Evolutionary conservation across 805 yeast species (phyloP).

Genomic region (Pichia exigua): DNA sequence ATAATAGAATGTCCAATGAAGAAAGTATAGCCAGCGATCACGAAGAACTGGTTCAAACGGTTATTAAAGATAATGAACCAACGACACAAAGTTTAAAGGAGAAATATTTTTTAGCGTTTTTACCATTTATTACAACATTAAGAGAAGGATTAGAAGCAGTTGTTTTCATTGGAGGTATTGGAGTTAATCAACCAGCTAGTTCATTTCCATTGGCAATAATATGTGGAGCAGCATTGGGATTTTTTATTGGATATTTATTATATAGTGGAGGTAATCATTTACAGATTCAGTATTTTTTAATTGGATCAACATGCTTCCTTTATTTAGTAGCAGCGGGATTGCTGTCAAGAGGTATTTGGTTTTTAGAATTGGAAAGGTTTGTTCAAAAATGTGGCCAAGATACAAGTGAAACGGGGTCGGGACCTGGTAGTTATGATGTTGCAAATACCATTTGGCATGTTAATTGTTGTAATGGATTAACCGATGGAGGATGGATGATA

Average conservation of each 20-base stretch:
- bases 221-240: slow-evolving; percentile 52
- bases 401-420: slow-evolving; percentile 81
- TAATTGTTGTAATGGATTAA: slow-evolving; percentile 87
- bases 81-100: slow-evolving; percentile 33
- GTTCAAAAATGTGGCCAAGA: slow-evolving; percentile 77
- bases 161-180: slow-evolving; percentile 85
- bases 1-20: slow-evolving; percentile 21
- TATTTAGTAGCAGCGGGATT: slow-evolving; percentile 84
- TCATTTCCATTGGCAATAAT: slow-evolving; percentile 60
- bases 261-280: slow-evolving; percentile 75
- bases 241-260: slow-evolving; percentile 54
- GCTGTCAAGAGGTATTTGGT: slow-evolving; percentile 85
- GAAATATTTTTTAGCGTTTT: slow-evolving; percentile 59
- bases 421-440: slow-evolving; percentile 89
- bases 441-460: slow-evolving; percentile 83
- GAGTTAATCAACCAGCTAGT: slow-evolving; percentile 58
- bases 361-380: slow-evolving; percentile 69
- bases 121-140: slow-evolving; percentile 79
- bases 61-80: not conserved
- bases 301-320: slow-evolving; percentile 69
- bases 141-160: slow-evolving; percentile 91
- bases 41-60: not conserved
- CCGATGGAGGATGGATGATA: slow-evolving; percentile 91
- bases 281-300: slow-evolving; percentile 66
- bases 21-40: not conserved